Percentiles rank a stretch among this genome's conserved stretches.
These are phyloP conservation scores for Pseudognaphalium luteoalbum DNA, from an alignment of 129 eudicot species.

Conservation along the genomic window DNA sequence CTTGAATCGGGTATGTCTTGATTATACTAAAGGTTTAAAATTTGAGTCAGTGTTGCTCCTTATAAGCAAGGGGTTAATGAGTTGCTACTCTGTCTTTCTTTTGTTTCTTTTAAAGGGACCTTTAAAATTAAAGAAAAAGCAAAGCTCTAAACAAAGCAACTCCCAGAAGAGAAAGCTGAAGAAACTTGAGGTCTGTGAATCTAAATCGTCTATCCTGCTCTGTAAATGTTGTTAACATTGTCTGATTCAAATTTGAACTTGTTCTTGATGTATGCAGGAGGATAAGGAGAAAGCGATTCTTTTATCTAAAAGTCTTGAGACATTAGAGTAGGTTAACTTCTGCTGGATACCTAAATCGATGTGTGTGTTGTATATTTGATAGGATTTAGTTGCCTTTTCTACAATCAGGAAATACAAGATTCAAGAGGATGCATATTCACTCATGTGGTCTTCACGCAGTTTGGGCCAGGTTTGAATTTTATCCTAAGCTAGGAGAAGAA, in stretches of 20 bases:
- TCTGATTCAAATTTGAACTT: conserved; percentile 13
- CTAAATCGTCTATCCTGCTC: conserved; percentile 5
- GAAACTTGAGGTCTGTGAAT: conserved; percentile 62
- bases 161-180: conserved; percentile 80
- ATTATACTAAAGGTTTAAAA: not conserved
- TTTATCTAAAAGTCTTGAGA: conserved; percentile 69
- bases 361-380: not conserved
- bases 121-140: conserved; percentile 39
- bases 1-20: conserved; percentile 41
- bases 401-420: conserved; percentile 73
- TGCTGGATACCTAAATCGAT: conserved; percentile 4
- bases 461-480: conserved; percentile 75
- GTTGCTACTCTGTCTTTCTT: not conserved
- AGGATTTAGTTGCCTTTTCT: conserved; percentile 12
- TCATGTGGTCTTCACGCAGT: conserved; percentile 81
- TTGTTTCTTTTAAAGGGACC: conserved; percentile 30
- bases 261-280: conserved; percentile 53
- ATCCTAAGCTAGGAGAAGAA: not conserved
- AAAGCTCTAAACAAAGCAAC: conserved; percentile 46
- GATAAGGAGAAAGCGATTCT: conserved; percentile 64
- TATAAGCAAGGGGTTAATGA: not conserved
- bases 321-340: conserved; percentile 66
- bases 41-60: not conserved
- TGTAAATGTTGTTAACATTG: not conserved
- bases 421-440: conserved; percentile 70